These are phyloP conservation scores for Benincasa hispida DNA, from an alignment of 306 rosid genomes.

Conservation along the genomic window DNA sequence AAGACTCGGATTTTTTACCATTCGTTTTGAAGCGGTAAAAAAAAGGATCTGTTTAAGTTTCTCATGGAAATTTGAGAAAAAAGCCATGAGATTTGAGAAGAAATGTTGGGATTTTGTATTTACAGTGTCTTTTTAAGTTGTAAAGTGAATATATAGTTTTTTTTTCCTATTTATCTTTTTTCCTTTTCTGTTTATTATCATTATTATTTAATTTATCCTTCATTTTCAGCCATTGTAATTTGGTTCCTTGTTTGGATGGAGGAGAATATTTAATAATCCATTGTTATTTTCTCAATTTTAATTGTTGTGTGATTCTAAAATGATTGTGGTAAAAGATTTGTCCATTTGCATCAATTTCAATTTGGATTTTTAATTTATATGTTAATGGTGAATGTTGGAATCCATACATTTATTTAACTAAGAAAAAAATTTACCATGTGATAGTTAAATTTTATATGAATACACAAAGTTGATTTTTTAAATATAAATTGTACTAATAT, in stretches of 20 bases:
- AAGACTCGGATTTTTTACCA: conserved; percentile 4
- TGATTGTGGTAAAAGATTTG: background rate
- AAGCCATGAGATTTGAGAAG: background rate
- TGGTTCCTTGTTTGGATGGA: background rate
- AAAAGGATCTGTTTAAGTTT: background rate
- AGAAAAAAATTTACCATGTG: background rate
- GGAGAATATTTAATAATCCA: background rate
- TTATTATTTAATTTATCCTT: background rate
- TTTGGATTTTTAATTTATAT: background rate
- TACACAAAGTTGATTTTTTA: too few species aligned
- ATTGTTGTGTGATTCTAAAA: background rate
- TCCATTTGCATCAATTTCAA: background rate
- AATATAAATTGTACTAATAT: background rate
- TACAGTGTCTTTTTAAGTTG: background rate
- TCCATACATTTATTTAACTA: background rate
- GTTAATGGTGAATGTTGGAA: background rate
- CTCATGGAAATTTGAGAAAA: background rate
- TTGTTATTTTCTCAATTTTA: background rate
- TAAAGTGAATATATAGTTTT: background rate
- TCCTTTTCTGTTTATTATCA: background rate
- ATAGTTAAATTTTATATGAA: background rate
- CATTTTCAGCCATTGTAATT: background rate
- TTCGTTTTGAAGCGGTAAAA: background rate
- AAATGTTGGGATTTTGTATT: conserved; percentile 2
- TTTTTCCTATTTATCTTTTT: background rate